Evolutionary conservation across 257 asterid species (phyloP).

Genomic region (Thymus mandschuricus): DNA sequence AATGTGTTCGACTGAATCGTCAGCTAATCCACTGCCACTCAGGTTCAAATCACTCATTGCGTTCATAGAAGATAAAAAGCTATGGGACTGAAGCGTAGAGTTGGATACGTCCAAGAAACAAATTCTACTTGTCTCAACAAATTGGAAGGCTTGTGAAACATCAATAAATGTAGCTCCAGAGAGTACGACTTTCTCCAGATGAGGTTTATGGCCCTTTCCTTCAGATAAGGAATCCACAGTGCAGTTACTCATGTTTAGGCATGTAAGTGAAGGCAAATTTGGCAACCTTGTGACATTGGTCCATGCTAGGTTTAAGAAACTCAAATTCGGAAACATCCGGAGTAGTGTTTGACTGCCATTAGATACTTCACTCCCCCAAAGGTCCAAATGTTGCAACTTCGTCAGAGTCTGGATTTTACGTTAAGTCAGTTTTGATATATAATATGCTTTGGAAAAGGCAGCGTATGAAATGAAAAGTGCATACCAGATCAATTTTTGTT

Average conservation of each 20-base stretch:
- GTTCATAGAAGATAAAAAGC: conserved; percentile 60
- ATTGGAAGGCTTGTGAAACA: conserved; percentile 50
- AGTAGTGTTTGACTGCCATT: conserved; percentile 61
- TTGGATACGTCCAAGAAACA: conserved; percentile 66
- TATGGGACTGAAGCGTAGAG: conserved; percentile 53
- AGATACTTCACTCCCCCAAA: conserved; percentile 88
- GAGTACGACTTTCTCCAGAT: conserved; percentile 54
- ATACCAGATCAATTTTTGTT: conserved; percentile 7
- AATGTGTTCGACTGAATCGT: conserved; percentile 59
- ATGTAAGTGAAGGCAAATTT: conserved; percentile 54
- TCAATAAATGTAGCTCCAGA: conserved; percentile 63
- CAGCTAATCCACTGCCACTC: conserved; percentile 52
- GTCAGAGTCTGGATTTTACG: conserved; percentile 58
- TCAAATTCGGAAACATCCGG: conserved; percentile 60
- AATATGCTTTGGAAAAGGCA: conserved; percentile 1
- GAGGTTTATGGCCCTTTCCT: conserved; percentile 56
- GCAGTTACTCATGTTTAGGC: conserved; percentile 90
- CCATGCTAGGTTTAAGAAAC: conserved; percentile 80
- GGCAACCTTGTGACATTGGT: conserved; percentile 74
- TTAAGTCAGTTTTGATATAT: conserved; percentile 19
- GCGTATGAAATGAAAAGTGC: conserved; percentile 1
- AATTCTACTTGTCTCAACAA: conserved; percentile 53
- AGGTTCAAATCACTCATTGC: conserved; percentile 67
- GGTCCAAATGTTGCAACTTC: conserved; percentile 70
- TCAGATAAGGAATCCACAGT: conserved; percentile 58